Evolutionary conservation across 2,329 filamentous ascomycete genomes (phyloP).

Genomic region (Ambrosiella xylebori): DNA sequence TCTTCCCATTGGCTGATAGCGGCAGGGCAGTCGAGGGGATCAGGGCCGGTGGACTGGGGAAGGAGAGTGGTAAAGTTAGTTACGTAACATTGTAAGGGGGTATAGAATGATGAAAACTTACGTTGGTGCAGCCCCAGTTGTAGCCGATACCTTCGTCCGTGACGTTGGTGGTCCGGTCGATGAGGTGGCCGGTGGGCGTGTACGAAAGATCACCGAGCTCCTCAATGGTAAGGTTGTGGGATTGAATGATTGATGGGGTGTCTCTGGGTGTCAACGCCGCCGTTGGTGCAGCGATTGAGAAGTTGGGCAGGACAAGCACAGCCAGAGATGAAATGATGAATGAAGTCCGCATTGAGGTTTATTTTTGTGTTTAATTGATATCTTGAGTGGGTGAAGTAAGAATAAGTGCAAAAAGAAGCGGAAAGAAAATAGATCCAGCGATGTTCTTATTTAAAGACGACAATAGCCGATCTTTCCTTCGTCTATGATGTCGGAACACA

Average conservation of each 20-base stretch:
- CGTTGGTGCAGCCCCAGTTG: conserved; percentile 12
- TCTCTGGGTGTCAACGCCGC: background rate
- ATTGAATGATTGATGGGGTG: background rate
- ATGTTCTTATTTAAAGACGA: no score
- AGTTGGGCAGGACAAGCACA: background rate
- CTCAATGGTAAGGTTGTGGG: conserved; percentile 1
- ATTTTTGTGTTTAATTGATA: background rate
- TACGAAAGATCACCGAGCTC: background rate
- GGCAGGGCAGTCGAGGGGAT: conserved; percentile 9
- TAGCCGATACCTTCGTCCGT: conserved; percentile 5
- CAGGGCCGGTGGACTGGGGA: conserved; percentile 7
- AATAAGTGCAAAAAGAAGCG: background rate
- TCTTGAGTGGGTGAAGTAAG: background rate
- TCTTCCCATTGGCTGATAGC: conserved; percentile 10
- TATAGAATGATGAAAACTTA: background rate
- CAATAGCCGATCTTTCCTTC: no score
- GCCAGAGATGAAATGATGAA: background rate
- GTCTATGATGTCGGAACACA: no score
- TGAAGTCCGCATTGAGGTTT: background rate
- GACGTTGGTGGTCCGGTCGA: background rate
- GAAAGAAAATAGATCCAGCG: no score
- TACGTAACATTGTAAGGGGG: background rate
- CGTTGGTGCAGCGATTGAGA: background rate
- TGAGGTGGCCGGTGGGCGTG: background rate
- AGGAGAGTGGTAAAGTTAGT: background rate